Percentiles rank a stretch among this genome's conserved stretches.
These are phyloP conservation scores for Wickerhamiella hasegawae DNA, from an alignment of 805 yeast species.

Conservation along the genomic window DNA sequence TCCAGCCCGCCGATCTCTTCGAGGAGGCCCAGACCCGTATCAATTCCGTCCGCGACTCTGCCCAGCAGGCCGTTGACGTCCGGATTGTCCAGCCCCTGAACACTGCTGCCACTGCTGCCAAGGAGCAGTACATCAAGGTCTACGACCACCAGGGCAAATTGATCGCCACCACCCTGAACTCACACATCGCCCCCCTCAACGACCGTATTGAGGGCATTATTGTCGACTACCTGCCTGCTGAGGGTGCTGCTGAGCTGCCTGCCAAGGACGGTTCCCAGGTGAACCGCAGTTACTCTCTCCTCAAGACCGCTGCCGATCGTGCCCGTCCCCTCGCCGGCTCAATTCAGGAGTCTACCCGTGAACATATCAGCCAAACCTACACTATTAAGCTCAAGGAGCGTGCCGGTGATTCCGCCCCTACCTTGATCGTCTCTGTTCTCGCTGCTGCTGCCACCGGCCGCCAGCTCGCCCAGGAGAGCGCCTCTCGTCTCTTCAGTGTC, in stretches of 20 bases:
- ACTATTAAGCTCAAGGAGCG: slow-evolving; percentile 9
- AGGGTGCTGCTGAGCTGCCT: slow-evolving; percentile 2
- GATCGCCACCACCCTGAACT: slow-evolving; percentile 46
- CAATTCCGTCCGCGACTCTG: slow-evolving; percentile 21
- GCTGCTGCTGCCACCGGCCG: slow-evolving; percentile 3
- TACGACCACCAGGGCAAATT: slow-evolving; percentile 45
- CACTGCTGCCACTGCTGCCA: slow-evolving; percentile 27
- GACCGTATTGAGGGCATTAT: slow-evolving; percentile 32
- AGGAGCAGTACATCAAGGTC: slow-evolving; percentile 32
- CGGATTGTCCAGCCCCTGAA: slow-evolving; percentile 36
- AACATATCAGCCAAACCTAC: slow-evolving; percentile 6
- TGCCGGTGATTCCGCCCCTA: slow-evolving; percentile 1
- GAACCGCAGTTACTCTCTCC: slow-evolving; percentile 7
- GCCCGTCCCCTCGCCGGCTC: slow-evolving; percentile 9
- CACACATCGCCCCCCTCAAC: slow-evolving; percentile 47
- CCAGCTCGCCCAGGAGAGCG: slow-evolving; percentile 5
- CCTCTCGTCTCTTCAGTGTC: too few relatives aligned
- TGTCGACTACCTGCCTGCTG: slow-evolving; percentile 31
- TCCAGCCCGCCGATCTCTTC: slow-evolving; percentile 37
- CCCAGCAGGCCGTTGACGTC: slow-evolving; percentile 20
- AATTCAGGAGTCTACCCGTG: slow-evolving; percentile 2
- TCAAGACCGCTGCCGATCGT: slow-evolving; percentile 10
- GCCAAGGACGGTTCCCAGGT: slow-evolving; percentile 3
- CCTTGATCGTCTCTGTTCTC: neutral
- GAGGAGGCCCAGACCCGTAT: slow-evolving; percentile 26